These are phyloP conservation scores for Ormosia emarginata DNA, from an alignment of 306 rosid species.

Conservation along the genomic window DNA sequence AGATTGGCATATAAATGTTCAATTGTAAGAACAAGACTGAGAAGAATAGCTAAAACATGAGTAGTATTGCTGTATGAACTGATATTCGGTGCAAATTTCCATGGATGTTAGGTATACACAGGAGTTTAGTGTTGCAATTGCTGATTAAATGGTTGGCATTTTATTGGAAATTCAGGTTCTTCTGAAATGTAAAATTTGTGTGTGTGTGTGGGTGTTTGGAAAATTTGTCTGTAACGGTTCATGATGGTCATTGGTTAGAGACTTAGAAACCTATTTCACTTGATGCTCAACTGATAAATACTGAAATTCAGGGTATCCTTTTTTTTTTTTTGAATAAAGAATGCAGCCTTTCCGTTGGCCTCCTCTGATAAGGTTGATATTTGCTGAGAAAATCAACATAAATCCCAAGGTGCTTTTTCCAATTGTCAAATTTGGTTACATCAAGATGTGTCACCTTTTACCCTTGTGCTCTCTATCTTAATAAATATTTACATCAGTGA, in stretches of 20 bases:
- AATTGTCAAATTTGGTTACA: neutral
- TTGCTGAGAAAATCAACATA: neutral
- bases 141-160: neutral
- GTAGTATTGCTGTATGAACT: neutral
- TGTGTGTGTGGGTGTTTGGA: neutral
- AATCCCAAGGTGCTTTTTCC: neutral
- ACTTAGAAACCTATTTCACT: neutral
- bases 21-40: neutral
- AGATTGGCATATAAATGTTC: neutral
- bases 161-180: slow-evolving; percentile 3
- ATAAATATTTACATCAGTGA: neutral
- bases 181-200: neutral
- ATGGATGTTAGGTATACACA: neutral
- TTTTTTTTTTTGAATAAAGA: neutral
- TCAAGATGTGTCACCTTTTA: neutral
- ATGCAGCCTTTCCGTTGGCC: neutral
- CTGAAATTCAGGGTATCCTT: neutral
- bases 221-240: neutral
- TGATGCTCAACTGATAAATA: neutral
- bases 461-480: neutral
- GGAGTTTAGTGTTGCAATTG: neutral
- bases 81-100: neutral
- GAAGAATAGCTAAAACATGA: neutral
- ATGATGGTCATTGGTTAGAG: neutral
- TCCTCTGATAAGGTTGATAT: neutral